Evolutionary conservation across 2,329 filamentous ascomycete species (phyloP).

Genomic region (Emmonsia crescens): DNA sequence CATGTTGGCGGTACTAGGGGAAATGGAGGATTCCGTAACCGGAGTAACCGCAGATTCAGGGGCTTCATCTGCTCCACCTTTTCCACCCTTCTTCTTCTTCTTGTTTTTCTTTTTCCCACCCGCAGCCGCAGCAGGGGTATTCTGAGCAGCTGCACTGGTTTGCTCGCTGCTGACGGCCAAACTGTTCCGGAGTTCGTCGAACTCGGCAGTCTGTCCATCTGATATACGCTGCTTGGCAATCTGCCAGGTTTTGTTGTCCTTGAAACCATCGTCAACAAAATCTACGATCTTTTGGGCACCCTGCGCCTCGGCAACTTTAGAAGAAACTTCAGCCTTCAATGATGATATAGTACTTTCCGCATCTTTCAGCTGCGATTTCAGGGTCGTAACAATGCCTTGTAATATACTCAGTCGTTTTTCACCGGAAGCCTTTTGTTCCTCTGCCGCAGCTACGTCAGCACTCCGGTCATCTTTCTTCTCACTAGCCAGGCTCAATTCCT

Average conservation of each 20-base stretch:
- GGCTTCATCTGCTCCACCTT: slow-evolving; percentile 31
- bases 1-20: background rate
- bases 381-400: slow-evolving; percentile 44
- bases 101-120: slow-evolving; percentile 70
- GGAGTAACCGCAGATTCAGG: slow-evolving; percentile 26
- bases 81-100: slow-evolving; percentile 73
- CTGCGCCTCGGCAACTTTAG: slow-evolving; percentile 27
- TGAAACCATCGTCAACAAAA: slow-evolving; percentile 31
- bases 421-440: slow-evolving; percentile 28
- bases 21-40: slow-evolving; percentile 9
- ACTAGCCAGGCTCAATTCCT: slow-evolving; percentile 29
- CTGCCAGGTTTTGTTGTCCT: slow-evolving; percentile 26
- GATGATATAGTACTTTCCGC: slow-evolving; percentile 40
- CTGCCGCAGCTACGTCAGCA: slow-evolving; percentile 15
- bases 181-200: slow-evolving; percentile 26
- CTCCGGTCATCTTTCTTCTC: slow-evolving; percentile 15
- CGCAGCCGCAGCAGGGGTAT: slow-evolving; percentile 21
- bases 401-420: slow-evolving; percentile 46
- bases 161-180: slow-evolving; percentile 17
- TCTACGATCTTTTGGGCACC: slow-evolving; percentile 26
- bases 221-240: slow-evolving; percentile 23
- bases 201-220: slow-evolving; percentile 25
- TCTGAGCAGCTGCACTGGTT: slow-evolving; percentile 7
- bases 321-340: slow-evolving; percentile 33
- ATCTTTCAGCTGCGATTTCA: slow-evolving; percentile 44